Percentiles rank a stretch among this genome's conserved stretches.
phyloP scores from a whole-genome alignment of 371 early-diverging fungal species.

The Actinomortierella ambigua region DNA sequence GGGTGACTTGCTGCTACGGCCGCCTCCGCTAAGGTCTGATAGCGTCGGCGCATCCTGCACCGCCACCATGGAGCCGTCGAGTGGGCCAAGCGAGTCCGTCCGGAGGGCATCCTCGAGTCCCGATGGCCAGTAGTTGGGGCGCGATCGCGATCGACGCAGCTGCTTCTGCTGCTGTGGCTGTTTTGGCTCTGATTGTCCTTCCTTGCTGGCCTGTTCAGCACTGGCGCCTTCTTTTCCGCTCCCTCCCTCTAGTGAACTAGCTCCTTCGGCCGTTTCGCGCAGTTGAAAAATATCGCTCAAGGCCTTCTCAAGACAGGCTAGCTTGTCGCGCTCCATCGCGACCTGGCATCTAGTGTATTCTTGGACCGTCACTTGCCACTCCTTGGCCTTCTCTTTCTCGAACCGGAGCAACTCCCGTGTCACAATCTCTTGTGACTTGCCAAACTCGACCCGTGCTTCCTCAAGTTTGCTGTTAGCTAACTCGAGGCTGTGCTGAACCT shows the following conservation, averaged over 20 bases:
- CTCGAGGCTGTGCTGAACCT: conserved; percentile 45
- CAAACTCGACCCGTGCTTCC: conserved; percentile 47
- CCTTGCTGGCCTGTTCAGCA: not conserved
- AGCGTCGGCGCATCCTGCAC: no score
- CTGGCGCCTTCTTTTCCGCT: conserved; percentile 2
- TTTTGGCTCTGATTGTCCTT: not conserved
- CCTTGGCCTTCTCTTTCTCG: conserved; percentile 55
- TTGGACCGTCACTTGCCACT: conserved; percentile 51
- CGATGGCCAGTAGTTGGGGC: conserved; percentile 30
- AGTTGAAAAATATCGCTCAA: conserved; percentile 47
- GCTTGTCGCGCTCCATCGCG: conserved; percentile 54
- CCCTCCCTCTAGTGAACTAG: no score
- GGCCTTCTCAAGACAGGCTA: conserved; percentile 55
- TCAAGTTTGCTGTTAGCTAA: conserved; percentile 50
- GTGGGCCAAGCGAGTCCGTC: no score
- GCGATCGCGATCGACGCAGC: conserved; percentile 18
- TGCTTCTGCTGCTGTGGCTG: not conserved
- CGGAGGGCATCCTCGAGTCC: conserved; percentile 15
- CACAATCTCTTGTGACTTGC: conserved; percentile 52
- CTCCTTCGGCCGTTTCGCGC: not conserved
- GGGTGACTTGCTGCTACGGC: no score
- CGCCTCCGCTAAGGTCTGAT: no score
- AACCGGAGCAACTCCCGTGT: conserved; percentile 58
- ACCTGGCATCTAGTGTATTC: conserved; percentile 55
- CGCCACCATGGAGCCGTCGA: no score